phyloP scores from a whole-genome alignment of 768 basidiomycete genomes.

The Trametes cubensis region DNA sequence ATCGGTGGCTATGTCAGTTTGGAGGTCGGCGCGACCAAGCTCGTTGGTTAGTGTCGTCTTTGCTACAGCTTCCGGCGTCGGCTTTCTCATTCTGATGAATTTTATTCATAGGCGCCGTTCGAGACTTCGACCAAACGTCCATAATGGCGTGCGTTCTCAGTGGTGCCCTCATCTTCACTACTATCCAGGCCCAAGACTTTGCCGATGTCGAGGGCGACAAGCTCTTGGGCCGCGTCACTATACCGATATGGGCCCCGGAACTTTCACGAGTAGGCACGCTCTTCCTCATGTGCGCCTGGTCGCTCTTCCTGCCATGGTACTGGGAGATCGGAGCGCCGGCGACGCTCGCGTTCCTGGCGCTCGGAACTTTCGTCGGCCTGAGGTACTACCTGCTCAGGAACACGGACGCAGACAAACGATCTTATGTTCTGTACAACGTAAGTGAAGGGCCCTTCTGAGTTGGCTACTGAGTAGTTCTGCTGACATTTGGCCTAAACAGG shows the following conservation, averaged over 20 bases:
- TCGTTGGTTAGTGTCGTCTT: slow-evolving; percentile 22
- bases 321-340: slow-evolving; percentile 2
- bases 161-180: slow-evolving; percentile 13
- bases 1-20: slow-evolving; percentile 37
- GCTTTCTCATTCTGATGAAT: neutral
- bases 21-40: slow-evolving; percentile 38
- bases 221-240: slow-evolving; percentile 1
- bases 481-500: neutral
- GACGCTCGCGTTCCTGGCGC: neutral
- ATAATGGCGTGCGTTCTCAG: slow-evolving; percentile 2
- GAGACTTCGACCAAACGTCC: neutral
- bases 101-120: neutral
- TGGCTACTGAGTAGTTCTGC: no score
- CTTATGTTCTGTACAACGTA: slow-evolving; percentile 16
- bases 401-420: neutral
- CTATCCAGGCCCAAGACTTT: slow-evolving; percentile 17
- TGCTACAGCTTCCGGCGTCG: neutral
- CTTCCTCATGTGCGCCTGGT: slow-evolving; percentile 1
- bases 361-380: neutral
- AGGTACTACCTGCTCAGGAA: neutral
- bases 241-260: slow-evolving; percentile 10
- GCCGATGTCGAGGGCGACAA: slow-evolving; percentile 11
- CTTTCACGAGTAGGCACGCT: neutral
- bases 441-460: neutral
- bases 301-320: slow-evolving; percentile 1